These are phyloP conservation scores for Scedosporium aurantiacum DNA, from an alignment of 2,329 filamentous ascomycete species.

Conservation along the genomic window DNA sequence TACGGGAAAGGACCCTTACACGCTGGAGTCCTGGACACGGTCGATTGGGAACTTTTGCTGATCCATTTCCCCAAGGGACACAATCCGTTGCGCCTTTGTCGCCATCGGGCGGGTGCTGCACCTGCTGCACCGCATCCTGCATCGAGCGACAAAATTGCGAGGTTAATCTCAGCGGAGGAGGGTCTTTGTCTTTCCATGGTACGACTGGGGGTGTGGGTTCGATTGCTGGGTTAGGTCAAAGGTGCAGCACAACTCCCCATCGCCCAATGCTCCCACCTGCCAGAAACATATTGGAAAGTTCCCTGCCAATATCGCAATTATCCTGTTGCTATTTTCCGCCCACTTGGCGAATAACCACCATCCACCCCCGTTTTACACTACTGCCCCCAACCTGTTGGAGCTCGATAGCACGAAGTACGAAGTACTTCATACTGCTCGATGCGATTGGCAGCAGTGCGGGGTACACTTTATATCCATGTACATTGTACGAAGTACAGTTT, in stretches of 20 bases:
- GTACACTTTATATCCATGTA: background rate
- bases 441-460: background rate
- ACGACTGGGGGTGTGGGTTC: background rate
- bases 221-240: background rate
- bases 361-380: background rate
- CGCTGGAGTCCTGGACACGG: background rate
- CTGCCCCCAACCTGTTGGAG: background rate
- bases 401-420: no score
- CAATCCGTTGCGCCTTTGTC: no score
- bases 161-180: background rate
- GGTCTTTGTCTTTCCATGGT: background rate
- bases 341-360: background rate
- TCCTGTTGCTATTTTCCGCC: background rate
- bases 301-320: background rate
- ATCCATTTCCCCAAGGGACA: background rate
- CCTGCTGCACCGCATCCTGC: background rate
- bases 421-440: background rate
- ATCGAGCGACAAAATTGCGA: background rate
- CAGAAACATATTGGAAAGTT: background rate
- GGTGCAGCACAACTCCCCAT: background rate
- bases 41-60: background rate
- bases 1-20: background rate
- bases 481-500: background rate
- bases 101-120: background rate
- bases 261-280: background rate